A percentile compares a stretch with the other conserved stretches of the same genome.
These are phyloP conservation scores for Achaetomiella virescens DNA, from an alignment of 495 filamentous ascomycete genomes.

Conservation along the genomic window DNA sequence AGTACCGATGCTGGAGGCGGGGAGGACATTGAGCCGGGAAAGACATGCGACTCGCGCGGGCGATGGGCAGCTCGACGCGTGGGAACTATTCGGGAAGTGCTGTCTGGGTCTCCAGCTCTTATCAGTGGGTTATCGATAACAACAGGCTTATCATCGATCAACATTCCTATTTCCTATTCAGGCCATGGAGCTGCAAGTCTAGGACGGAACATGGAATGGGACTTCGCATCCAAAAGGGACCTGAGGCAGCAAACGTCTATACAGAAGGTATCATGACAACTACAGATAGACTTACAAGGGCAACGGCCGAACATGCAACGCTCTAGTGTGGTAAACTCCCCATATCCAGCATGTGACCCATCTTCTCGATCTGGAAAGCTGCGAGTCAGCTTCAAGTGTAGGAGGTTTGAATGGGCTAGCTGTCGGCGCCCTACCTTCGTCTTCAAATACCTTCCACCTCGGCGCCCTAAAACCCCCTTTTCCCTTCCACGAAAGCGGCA, in stretches of 20 bases:
- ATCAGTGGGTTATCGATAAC: too few species aligned
- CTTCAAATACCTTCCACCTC: slow-evolving; percentile 91
- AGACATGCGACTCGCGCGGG: too few species aligned
- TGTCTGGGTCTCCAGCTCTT: too few species aligned
- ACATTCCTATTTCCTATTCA: too few species aligned
- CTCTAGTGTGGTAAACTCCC: slow-evolving; percentile 17
- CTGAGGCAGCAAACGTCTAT: neutral
- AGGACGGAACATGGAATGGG: too few species aligned
- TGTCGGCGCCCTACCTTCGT: slow-evolving; percentile 66
- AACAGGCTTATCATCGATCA: too few species aligned
- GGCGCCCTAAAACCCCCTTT: slow-evolving; percentile 72
- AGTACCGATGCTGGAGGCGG: too few species aligned
- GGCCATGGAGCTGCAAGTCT: too few species aligned
- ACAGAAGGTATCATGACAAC: slow-evolving; percentile 6
- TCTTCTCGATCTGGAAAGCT: slow-evolving; percentile 38
- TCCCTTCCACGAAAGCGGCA: slow-evolving; percentile 89
- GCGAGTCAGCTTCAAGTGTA: slow-evolving; percentile 4
- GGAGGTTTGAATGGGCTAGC: slow-evolving; percentile 4
- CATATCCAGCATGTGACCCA: slow-evolving; percentile 37
- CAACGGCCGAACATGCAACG: neutral
- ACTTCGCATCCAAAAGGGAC: too few species aligned
- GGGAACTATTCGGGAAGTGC: too few species aligned
- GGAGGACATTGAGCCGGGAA: too few species aligned
- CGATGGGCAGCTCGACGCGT: too few species aligned
- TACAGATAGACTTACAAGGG: slow-evolving; percentile 4